Conservation (phyloP, 73 alveolate species). For the Tetrahymena elliotti region DNA sequence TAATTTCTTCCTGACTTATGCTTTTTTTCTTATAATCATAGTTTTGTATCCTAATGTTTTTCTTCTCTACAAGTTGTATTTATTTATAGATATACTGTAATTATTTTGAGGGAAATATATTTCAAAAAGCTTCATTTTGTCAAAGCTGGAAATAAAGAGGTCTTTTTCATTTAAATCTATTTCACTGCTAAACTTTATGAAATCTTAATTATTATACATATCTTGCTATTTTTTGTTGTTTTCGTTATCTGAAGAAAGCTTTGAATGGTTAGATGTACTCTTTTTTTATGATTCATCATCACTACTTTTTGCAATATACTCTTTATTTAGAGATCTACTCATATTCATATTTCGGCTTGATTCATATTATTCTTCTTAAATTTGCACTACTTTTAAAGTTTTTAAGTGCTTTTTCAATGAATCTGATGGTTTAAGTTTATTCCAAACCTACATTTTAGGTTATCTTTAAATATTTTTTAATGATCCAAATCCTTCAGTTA, state of each 20-base stretch:
- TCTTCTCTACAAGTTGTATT: background rate
- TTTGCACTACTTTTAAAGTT: background rate
- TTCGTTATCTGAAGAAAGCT: background rate
- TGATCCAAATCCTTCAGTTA: background rate
- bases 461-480: too few species aligned
- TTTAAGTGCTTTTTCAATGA: background rate
- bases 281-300: background rate
- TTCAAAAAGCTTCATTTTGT: background rate
- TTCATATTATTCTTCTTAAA: background rate
- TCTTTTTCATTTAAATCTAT: background rate
- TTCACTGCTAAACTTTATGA: background rate
- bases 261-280: background rate
- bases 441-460: background rate
- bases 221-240: background rate
- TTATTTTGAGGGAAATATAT: background rate
- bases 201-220: background rate
- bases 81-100: background rate
- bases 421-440: background rate
- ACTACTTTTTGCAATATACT: background rate
- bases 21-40: background rate
- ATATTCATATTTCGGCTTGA: background rate
- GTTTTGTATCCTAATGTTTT: background rate
- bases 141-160: background rate
- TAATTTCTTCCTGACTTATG: background rate
- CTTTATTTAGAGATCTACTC: background rate